Conservation (phyloP, 306 rosid genomes). For the Corylus americana region DNA sequence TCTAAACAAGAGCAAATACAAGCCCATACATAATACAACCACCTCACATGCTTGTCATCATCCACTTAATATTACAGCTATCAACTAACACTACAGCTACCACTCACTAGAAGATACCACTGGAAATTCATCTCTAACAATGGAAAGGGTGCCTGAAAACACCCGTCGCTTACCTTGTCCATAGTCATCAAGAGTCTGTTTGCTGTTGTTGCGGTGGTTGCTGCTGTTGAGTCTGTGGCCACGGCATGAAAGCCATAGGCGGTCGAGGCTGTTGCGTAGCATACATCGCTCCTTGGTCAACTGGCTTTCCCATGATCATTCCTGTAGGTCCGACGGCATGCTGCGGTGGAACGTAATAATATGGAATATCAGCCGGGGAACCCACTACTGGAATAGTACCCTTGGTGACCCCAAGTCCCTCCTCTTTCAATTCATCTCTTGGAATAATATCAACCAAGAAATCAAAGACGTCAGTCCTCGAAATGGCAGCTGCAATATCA, state of each 20-base stretch:
- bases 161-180: conserved; percentile 13
- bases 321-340: conserved; percentile 62
- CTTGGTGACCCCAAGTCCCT: conserved; percentile 72
- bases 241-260: conserved; percentile 69
- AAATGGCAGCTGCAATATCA: conserved; percentile 77
- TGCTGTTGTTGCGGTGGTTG: conserved; percentile 50
- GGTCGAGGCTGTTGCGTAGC: conserved; percentile 64
- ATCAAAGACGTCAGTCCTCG: conserved; percentile 74
- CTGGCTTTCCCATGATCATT: conserved; percentile 85
- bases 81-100: conserved; percentile 7
- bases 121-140: conserved; percentile 23
- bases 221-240: conserved; percentile 61
- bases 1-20: background rate
- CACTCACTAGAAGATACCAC: conserved; percentile 18
- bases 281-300: conserved; percentile 54
- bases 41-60: conserved; percentile 12
- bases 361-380: conserved; percentile 67
- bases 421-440: conserved; percentile 81
- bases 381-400: conserved; percentile 62
- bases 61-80: background rate
- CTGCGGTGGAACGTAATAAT: conserved; percentile 61
- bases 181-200: conserved; percentile 46
- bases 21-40: conserved; percentile 32
- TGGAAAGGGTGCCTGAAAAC: conserved; percentile 17
- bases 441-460: conserved; percentile 82